phyloP scores from a whole-genome alignment of 1,284 basidiomycete genomes.

The Malassezia japonica region DNA sequence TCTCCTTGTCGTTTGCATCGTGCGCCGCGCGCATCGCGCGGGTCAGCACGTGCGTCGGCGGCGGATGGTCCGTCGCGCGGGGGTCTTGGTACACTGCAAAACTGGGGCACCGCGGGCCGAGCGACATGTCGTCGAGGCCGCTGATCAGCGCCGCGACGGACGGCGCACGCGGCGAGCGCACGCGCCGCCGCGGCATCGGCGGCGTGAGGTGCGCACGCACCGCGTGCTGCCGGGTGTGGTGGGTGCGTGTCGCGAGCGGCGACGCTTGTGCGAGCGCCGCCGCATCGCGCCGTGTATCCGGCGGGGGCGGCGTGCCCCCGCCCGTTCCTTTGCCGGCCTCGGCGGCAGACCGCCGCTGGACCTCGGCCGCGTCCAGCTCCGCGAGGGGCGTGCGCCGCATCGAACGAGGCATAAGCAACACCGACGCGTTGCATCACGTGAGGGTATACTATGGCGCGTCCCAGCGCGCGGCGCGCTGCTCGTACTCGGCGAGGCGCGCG shows the following conservation, averaged over 20 bases:
- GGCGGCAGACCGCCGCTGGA: not conserved
- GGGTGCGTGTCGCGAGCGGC: too few relatives aligned
- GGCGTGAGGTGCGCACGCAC: not conserved
- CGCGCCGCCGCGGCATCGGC: not conserved
- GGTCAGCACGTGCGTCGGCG: not conserved
- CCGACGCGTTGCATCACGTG: constrained; percentile 1
- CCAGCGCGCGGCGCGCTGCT: not conserved
- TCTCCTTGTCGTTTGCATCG: constrained; percentile 15
- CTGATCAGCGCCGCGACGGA: not conserved
- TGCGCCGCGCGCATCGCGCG: constrained; percentile 9
- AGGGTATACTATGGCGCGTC: not conserved
- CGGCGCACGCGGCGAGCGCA: not conserved
- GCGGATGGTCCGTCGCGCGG: not conserved
- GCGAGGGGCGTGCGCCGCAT: constrained; percentile 8
- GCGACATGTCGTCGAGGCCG: constrained; percentile 1
- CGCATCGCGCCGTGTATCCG: too few relatives aligned
- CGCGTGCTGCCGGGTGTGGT: too few relatives aligned
- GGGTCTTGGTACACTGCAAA: constrained; percentile 14
- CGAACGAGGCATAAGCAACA: not conserved
- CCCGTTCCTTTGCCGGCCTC: too few relatives aligned
- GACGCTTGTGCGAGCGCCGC: too few relatives aligned
- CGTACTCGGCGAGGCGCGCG: constrained; percentile 5
- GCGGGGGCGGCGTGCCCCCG: too few relatives aligned
- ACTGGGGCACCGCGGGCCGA: not conserved
- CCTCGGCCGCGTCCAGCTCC: constrained; percentile 3